Percentiles rank a stretch among this genome's conserved stretches.
phyloP scores from a whole-genome alignment of 2,329 filamentous ascomycete species.

The Fusarium sp. region DNA sequence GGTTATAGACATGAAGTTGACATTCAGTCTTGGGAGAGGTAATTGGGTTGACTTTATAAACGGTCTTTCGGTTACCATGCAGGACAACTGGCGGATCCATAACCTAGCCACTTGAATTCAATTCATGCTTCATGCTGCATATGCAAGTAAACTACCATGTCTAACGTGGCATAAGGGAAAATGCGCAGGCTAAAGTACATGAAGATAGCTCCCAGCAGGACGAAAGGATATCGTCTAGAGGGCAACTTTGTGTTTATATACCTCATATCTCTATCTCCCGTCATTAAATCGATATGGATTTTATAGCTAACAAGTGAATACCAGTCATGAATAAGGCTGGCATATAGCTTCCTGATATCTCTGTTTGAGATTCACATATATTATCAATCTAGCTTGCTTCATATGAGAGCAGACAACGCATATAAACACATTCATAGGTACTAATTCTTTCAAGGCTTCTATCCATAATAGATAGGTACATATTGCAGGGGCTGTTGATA shows the following conservation, averaged over 20 bases:
- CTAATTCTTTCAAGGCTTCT: background rate
- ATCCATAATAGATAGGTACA: background rate
- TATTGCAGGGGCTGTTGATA: background rate
- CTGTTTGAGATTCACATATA: background rate
- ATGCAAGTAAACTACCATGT: background rate
- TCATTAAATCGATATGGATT: no score
- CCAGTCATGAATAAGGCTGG: background rate
- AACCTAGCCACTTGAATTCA: background rate
- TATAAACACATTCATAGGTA: background rate
- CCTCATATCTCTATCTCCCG: no score
- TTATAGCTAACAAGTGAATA: no score
- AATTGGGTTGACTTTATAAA: background rate
- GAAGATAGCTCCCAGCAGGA: background rate
- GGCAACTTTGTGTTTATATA: no score
- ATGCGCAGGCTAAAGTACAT: background rate
- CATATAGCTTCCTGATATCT: background rate
- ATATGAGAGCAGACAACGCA: background rate
- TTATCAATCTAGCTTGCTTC: background rate
- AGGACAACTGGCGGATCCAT: constrained; percentile 8
- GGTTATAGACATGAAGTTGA: background rate
- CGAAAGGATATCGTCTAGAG: background rate
- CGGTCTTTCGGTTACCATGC: constrained; percentile 1
- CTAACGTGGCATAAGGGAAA: background rate
- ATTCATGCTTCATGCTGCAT: background rate
- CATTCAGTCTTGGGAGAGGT: background rate